Evolutionary conservation across 495 filamentous ascomycete species (phyloP), one percentile per base, ranked within the genome.

Genomic region (Hyphodiscus hymeniophilus): DNA sequence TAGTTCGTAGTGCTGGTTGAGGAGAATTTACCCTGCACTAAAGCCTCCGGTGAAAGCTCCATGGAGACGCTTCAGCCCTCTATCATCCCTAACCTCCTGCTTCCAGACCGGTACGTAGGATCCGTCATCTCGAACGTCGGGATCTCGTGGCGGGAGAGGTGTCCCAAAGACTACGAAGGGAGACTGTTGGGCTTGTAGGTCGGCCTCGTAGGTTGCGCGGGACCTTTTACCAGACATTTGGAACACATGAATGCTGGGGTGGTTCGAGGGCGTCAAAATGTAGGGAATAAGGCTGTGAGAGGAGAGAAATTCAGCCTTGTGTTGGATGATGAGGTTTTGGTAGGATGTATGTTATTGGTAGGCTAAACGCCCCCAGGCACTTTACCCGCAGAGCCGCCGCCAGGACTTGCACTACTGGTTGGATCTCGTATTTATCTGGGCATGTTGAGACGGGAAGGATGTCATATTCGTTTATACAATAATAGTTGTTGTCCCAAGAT

Each of bases 1-100:
- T 7, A 5, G 26, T 31, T 39, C 16, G 30, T 22, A 23, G 26
- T 24, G 12, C 32, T 8, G 42, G 32, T n/a, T 10, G 26, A 13
- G 30, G 34, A 36, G 26, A 8, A 24, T 56, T 76, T 79, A 89
- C 84, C 92, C 92, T 66, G 92, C 94, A 68, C 89, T 95, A 63
- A 85, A 98, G 21, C 92, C 92, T 53, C 92, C 92, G 13, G 90
- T 97, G 58, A 98, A 98, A 54, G 92, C 92, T 51, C 92, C 92
- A 63, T 98, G 92, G 3, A 98, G 70, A 36, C 92, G 79, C 65
- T 94, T 94, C 56, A 88, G 76, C 20, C 92, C 92, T 47, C 81
- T 80, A 65, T 97, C 94, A 67, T 98, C 92, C 35, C 81, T 86
- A 58, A 95, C 90, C 66, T 95, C 89, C 69, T 98, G 92, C 65